Base-by-base conservation (phyloP, 768 basidiomycete genomes). In the Trametes coccinea region DNA sequence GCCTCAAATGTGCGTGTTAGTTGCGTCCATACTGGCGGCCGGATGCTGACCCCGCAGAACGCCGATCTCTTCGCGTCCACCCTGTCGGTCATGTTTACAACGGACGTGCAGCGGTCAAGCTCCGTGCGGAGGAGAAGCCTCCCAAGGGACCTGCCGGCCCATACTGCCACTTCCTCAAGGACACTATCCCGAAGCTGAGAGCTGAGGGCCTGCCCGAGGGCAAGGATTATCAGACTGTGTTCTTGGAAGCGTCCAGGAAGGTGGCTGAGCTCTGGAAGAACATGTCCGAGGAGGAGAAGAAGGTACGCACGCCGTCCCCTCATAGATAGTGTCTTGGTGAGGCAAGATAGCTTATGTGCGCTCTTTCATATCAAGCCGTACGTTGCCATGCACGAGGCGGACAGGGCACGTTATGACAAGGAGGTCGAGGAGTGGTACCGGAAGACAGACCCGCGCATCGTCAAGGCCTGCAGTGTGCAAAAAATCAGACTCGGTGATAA, bases 281-380 rank as follows among this genome's bases (percentile, higher is more conserved):
- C 3, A 34, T 66, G 50, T 45, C 31, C 49, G 66, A 64, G 2
- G 46, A 46, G 9, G 53, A 61, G 53, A 64, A 64, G 56, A 27
- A 61, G 60, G 63, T 61, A 10, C 34, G 59, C 56, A 7, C 27
- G 0, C 14, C 8, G 16, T 40, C 6, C 6, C 48, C 1, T 27
- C 41, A 11, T 3, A 39, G n/a, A 11, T 45, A 45, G 11, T 33
- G 13, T 13, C 39, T 39, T 39, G 17, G 10, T 34, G 17, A 16
- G 9, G 17, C 3, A 27, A 9, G 13, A 27, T 10, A 29, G 4
- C n/a, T 16, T 17, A 22, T 22, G 22, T n/a, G 9, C 6, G 22
- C 22, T 22, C 22, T 22, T 22, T 22, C 22, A 22, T 22, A 22
- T 22, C 22, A 22, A 60, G 59, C 45, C 31, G 10, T 60, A 53